Percentiles rank a stretch among this genome's conserved stretches.
phyloP scores from a whole-genome alignment of 2,329 filamentous ascomycete genomes.

The Diaporthe amygdali region DNA sequence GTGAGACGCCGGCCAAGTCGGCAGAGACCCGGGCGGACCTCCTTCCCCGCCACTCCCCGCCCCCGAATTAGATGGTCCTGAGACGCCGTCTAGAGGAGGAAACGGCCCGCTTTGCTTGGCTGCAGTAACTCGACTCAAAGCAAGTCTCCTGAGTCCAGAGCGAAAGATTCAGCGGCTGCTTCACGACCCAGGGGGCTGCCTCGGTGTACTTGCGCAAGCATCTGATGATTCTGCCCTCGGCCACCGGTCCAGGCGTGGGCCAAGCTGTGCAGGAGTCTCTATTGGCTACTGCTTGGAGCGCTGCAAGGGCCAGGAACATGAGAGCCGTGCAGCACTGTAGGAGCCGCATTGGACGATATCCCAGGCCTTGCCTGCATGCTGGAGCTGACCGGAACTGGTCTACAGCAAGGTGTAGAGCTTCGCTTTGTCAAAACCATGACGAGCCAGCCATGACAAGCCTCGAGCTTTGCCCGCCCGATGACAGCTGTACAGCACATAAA shows the following conservation, averaged over 20 bases:
- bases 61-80: neutral
- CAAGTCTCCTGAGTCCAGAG: slow-evolving; percentile 1
- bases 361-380: neutral
- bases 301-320: slow-evolving; percentile 12
- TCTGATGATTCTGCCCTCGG: neutral
- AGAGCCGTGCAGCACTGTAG: neutral
- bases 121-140: slow-evolving; percentile 5
- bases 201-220: neutral
- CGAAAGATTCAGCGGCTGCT: slow-evolving; percentile 8
- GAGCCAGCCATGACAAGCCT: neutral
- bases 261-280: neutral
- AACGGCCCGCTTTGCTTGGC: slow-evolving; percentile 17
- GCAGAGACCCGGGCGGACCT: neutral
- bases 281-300: neutral
- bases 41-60: neutral
- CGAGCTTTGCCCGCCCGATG: neutral
- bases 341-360: neutral
- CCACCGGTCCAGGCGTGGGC: neutral
- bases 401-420: neutral
- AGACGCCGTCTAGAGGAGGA: slow-evolving; percentile 3
- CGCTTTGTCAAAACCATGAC: neutral
- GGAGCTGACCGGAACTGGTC: neutral
- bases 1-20: slow-evolving; percentile 4
- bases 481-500: neutral
- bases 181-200: neutral